These are phyloP conservation scores for Yarrowia galli DNA, from an alignment of 1,139 yeast genomes.

Conservation along the genomic window DNA sequence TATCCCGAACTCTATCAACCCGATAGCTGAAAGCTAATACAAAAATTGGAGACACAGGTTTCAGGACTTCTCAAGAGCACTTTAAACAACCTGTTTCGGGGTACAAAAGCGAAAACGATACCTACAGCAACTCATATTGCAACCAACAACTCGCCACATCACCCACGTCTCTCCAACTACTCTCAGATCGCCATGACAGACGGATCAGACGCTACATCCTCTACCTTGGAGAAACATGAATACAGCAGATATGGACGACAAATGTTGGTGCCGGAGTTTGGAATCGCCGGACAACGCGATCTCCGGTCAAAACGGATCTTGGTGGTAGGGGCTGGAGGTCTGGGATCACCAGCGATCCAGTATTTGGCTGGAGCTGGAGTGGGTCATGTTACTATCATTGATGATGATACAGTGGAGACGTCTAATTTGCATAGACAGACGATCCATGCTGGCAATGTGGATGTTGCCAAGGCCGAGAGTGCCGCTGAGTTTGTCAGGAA, in stretches of 20 bases:
- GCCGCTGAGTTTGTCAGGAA: constrained; percentile 63
- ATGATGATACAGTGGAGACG: constrained; percentile 80
- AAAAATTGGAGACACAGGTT: background rate
- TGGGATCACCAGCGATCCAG: constrained; percentile 90
- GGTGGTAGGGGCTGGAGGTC: constrained; percentile 96
- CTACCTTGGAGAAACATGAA: constrained; percentile 59
- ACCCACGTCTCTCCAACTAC: background rate
- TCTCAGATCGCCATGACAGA: background rate
- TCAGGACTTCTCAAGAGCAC: background rate
- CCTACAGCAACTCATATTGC: background rate
- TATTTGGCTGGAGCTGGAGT: constrained; percentile 90
- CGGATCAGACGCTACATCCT: background rate
- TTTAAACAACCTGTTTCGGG: background rate
- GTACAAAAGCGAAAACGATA: background rate
- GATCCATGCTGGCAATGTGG: constrained; percentile 75
- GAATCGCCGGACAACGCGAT: constrained; percentile 60
- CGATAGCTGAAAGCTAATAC: constrained; percentile 3
- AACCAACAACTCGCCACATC: background rate
- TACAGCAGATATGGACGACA: constrained; percentile 90
- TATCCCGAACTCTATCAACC: background rate
- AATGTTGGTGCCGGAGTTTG: constrained; percentile 85
- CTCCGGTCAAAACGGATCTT: constrained; percentile 66
- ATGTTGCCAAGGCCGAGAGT: constrained; percentile 76
- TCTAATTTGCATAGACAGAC: constrained; percentile 92
- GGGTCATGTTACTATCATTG: constrained; percentile 84